phyloP scores from a whole-genome alignment of 805 yeast genomes.

The Saccharomycopsis olivae region DNA sequence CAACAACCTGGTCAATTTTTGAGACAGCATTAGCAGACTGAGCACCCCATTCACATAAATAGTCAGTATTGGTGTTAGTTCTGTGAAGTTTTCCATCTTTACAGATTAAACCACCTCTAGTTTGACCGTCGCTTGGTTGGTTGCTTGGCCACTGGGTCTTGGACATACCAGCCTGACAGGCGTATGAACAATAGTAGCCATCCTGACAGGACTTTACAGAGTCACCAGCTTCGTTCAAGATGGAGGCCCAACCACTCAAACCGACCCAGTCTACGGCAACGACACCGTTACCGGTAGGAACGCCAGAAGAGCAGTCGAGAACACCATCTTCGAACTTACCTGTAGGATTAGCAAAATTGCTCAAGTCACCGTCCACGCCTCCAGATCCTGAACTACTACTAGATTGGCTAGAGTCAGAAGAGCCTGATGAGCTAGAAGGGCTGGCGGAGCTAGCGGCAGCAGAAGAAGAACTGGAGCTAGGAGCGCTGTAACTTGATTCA shows the following conservation, averaged over 20 bases:
- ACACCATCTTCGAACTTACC: constrained; percentile 60
- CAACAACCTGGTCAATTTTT: constrained; percentile 54
- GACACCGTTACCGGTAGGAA: constrained; percentile 82
- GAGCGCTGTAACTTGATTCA: constrained; percentile 16
- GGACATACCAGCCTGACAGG: constrained; percentile 98
- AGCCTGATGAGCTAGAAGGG: constrained; percentile 24
- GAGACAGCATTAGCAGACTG: constrained; percentile 44
- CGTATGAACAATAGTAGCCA: constrained; percentile 93
- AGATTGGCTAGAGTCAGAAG: constrained; percentile 22
- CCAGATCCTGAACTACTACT: constrained; percentile 18
- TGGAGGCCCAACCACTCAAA: constrained; percentile 78
- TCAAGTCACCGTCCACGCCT: constrained; percentile 46
- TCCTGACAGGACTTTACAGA: constrained; percentile 71
- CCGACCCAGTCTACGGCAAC: constrained; percentile 61
- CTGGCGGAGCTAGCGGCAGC: constrained; percentile 13
- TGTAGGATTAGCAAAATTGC: constrained; percentile 45
- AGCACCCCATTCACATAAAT: constrained; percentile 78
- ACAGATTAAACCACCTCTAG: constrained; percentile 89
- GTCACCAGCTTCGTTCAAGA: constrained; percentile 41
- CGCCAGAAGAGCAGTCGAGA: constrained; percentile 41
- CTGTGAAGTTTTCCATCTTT: constrained; percentile 76
- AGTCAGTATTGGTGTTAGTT: constrained; percentile 52
- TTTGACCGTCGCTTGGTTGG: constrained; percentile 84
- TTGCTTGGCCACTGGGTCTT: constrained; percentile 93
- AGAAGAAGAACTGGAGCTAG: constrained; percentile 17